Base-by-base conservation (phyloP, 257 asterid genomes). In the Lycium ferocissimum region DNA sequence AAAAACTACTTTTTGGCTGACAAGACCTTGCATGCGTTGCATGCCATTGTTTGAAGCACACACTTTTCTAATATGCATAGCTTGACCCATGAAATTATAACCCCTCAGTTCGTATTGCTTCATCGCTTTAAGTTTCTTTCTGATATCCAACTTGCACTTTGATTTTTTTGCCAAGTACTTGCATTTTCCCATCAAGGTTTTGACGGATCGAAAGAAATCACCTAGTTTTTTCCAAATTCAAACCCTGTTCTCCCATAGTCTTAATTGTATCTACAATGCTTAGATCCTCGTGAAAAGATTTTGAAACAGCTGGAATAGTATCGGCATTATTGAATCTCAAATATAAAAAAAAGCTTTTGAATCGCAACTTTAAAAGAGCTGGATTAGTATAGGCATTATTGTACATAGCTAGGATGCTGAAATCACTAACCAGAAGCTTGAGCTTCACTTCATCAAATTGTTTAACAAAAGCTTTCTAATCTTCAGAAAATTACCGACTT, bases 121-220 rank as follows among this genome's bases (percentile, higher is more conserved):
- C 73, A 71, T 71, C 9, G 57, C 43, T 73, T 47, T 35, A 73
- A 73, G 81, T 51, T 73, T 49, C 6, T 73, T 49, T 73, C 18
- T 73, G 11, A 20, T 47, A 22, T 47, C 58, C n/a, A 12, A 20
- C 61, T 73, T 47, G 43, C 59, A 20, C 61, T 40, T 49, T n/a
- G 3, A 20, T 22, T 73, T 49, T 73, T 20, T 15, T 3, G 3
- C 61, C 38, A 47, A 47, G 59, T 73, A 20, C 38, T 73, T 73
- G 81, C 59, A 47, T 73, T 73, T n/a, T 3, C 81, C 80, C 40
- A 73, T 20, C 81, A 47, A 71, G 37, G 59, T 15, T 73, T 73
- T 47, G 43, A 59, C 58, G 20, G 59, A 20, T 73, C 11, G 40
- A 47, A 73, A 73, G 43, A 73, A 7, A 73, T 73, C 61, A 47